Base-by-base conservation (phyloP, 2,329 filamentous ascomycete species). In the Magnaporthiopsis incrustans region DNA sequence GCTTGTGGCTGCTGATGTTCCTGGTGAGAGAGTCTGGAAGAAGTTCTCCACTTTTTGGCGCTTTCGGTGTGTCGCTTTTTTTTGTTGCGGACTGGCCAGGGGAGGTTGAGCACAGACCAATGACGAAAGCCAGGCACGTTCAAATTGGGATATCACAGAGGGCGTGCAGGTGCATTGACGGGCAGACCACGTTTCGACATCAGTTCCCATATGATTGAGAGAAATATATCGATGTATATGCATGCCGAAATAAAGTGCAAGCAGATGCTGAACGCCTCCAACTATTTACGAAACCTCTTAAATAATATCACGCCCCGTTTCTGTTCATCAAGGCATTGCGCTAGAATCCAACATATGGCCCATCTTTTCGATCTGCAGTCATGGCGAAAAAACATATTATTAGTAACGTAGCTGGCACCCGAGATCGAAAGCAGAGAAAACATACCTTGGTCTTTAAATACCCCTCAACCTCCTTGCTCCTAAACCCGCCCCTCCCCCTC, bases 391-490 rank as follows among this genome's bases (percentile, higher is more conserved):
- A 35, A n/a, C 0, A 30, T 61, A 50, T 62, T 38, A 67, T 68
- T 59, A 66, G 60, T 57, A 30, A 63, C 14, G 18, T n/a, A n/a
- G n/a, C n/a, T n/a, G 4, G 35, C 22, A 53, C 1, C 5, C 18
- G 12, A n/a, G 2, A n/a, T 63, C n/a, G 10, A 25, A 27, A 2
- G 12, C 1, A 2, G 57, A 7, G 15, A 10, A n/a, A 63, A 76
- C 85, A 73, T 73, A 94, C 92, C 88, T 99, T 99, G 3, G 95
- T 97, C 75, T 89, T 91, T 67, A 99, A 79, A 79, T 99, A 99
- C 8, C 91, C 92, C 70, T 97, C 92, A 60, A 98, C 90, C 77
- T 99, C 95, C 63, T 88, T 84, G 71, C 94, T 94, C 66, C 86
- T 85, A 67, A 98, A 91, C 0, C 95, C 95, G 57, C 88, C 88